phyloP scores from a whole-genome alignment of 2,329 filamentous ascomycete species.

The Xenoacremonium recifei region DNA sequence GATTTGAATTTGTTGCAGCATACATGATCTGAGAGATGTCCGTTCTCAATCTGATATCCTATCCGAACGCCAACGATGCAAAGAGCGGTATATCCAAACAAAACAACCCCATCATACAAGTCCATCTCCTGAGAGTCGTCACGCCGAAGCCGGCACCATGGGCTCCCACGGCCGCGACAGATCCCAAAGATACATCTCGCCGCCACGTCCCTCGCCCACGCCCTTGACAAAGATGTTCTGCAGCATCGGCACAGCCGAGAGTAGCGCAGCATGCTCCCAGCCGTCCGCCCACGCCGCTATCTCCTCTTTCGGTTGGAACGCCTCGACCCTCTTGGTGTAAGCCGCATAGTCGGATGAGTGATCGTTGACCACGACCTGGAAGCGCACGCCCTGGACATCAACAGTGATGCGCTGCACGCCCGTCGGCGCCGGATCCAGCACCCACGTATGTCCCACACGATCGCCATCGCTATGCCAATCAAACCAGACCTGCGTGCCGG shows the following conservation, averaged over 20 bases:
- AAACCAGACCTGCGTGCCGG: slow-evolving; percentile 42
- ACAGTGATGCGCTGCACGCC: slow-evolving; percentile 34
- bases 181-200: slow-evolving; percentile 42
- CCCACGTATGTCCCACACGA: slow-evolving; percentile 34
- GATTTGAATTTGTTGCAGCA: too few species aligned
- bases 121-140: slow-evolving; percentile 7
- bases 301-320: slow-evolving; percentile 29
- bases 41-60: slow-evolving; percentile 8
- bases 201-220: slow-evolving; percentile 28
- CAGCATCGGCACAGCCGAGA: slow-evolving; percentile 28
- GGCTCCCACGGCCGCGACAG: slow-evolving; percentile 41
- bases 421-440: slow-evolving; percentile 33
- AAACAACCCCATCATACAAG: slow-evolving; percentile 6
- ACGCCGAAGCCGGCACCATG: slow-evolving; percentile 40
- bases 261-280: slow-evolving; percentile 28
- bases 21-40: slow-evolving; percentile 13
- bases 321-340: slow-evolving; percentile 33
- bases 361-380: slow-evolving; percentile 39
- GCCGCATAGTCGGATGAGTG: slow-evolving; percentile 30
- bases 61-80: slow-evolving; percentile 1
- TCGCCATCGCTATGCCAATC: slow-evolving; percentile 40
- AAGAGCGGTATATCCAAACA: slow-evolving; percentile 2
- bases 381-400: slow-evolving; percentile 39
- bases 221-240: slow-evolving; percentile 38
- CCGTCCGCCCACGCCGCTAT: slow-evolving; percentile 27